A percentile compares a stretch with the other conserved stretches of the same genome.
Conservation (phyloP, 768 basidiomycete genomes). For the Leccinum barrowsii region DNA sequence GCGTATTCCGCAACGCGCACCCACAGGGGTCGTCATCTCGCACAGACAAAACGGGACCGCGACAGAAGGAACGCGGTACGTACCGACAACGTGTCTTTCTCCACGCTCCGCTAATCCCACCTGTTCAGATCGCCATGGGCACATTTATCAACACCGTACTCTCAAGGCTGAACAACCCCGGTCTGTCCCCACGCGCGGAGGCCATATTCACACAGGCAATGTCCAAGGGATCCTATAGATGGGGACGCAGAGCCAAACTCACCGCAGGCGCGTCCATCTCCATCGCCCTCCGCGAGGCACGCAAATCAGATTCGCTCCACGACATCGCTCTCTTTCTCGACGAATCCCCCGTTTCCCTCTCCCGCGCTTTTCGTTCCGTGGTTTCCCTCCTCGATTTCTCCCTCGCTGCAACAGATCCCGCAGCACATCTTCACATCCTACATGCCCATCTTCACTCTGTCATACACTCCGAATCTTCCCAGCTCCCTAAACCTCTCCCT, state of each 20-base stretch:
- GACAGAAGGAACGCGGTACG: conserved; percentile 62
- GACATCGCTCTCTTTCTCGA: conserved; percentile 68
- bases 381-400: conserved; percentile 49
- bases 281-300: conserved; percentile 68
- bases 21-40: neutral
- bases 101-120: conserved; percentile 13
- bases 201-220: conserved; percentile 69
- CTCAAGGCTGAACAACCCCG: conserved; percentile 53
- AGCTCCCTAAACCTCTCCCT: conserved; percentile 31
- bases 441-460: conserved; percentile 48
- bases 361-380: conserved; percentile 53
- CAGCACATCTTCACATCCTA: conserved; percentile 54
- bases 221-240: conserved; percentile 53
- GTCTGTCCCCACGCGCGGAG: conserved; percentile 62
- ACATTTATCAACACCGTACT: conserved; percentile 61
- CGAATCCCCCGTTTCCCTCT: conserved; percentile 47
- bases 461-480: conserved; percentile 32
- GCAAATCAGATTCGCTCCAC: conserved; percentile 60
- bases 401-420: conserved; percentile 54
- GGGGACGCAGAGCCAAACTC: conserved; percentile 72
- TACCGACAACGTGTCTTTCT: conserved; percentile 11
- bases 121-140: conserved; percentile 54
- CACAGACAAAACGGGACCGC: conserved; percentile 33
- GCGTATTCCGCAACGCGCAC: conserved; percentile 49
- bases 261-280: conserved; percentile 67